Conservation (phyloP, 192 early-diverging fungal species). For the Umbelopsis sp. region DNA sequence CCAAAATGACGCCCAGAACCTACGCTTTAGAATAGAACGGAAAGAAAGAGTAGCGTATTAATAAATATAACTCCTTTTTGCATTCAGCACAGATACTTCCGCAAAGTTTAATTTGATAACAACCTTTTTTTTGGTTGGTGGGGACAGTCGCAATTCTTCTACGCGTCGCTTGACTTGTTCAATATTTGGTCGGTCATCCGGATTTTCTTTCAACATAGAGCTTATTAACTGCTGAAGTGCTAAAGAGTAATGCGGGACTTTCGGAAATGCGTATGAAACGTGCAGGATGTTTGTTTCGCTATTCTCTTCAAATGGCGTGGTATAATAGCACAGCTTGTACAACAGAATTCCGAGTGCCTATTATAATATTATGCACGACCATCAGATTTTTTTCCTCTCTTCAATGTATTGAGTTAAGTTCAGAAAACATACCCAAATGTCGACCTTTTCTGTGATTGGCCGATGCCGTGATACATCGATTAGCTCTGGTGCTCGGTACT, state of each 20-base stretch:
- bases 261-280: constrained; percentile 79
- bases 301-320: constrained; percentile 92
- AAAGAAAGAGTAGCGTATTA: constrained; percentile 12
- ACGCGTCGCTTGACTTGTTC: constrained; percentile 74
- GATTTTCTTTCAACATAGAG: constrained; percentile 79
- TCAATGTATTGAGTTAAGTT: background rate
- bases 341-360: constrained; percentile 92
- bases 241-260: constrained; percentile 65
- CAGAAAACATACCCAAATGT: background rate
- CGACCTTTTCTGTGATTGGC: constrained; percentile 77
- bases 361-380: background rate
- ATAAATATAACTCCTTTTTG: too few relatives aligned
- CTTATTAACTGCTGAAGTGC: constrained; percentile 58
- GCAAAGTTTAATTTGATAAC: too few relatives aligned
- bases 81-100: too few relatives aligned
- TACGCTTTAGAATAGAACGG: constrained; percentile 20
- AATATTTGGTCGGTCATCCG: constrained; percentile 74
- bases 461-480: constrained; percentile 80
- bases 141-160: constrained; percentile 48
- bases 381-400: too few relatives aligned
- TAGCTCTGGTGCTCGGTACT: constrained; percentile 92
- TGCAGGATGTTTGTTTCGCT: constrained; percentile 89
- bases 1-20: background rate
- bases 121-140: constrained; percentile 10
- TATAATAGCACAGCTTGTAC: constrained; percentile 95